Percentiles rank a stretch among this genome's conserved stretches.
phyloP scores from a whole-genome alignment of 768 basidiomycete species.

The Tricholoma terreum region DNA sequence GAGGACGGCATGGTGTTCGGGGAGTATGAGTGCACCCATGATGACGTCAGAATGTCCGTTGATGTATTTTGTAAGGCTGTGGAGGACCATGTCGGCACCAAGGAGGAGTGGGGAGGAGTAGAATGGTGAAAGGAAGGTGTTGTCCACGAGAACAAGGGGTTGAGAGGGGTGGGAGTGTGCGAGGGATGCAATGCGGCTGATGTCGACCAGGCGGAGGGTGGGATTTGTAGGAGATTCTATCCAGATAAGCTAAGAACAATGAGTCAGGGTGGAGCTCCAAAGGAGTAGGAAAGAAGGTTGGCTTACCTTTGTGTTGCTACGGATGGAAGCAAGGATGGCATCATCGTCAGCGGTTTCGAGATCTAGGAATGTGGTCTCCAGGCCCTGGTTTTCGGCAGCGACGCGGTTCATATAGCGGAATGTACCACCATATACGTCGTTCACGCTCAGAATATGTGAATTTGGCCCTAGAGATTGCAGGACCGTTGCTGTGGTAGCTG shows the following conservation, averaged over 20 bases:
- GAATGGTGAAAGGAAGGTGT: slow-evolving; percentile 92
- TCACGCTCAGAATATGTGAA: slow-evolving; percentile 83
- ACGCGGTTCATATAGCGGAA: slow-evolving; percentile 79
- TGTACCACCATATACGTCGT: slow-evolving; percentile 94
- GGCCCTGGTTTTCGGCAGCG: slow-evolving; percentile 54
- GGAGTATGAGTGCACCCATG: slow-evolving; percentile 81
- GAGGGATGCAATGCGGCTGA: slow-evolving; percentile 65
- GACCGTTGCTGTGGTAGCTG: slow-evolving; percentile 81
- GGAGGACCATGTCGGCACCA: slow-evolving; percentile 83
- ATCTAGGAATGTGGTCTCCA: slow-evolving; percentile 78
- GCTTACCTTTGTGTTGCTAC: slow-evolving; percentile 77
- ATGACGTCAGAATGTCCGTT: slow-evolving; percentile 94
- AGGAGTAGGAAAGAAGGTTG: not conserved
- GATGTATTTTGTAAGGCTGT: slow-evolving; percentile 86
- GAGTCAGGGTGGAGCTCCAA: not conserved
- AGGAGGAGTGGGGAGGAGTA: slow-evolving; percentile 84
- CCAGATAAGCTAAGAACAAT: slow-evolving; percentile 73
- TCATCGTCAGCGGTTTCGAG: slow-evolving; percentile 69
- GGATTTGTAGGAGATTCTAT: slow-evolving; percentile 96
- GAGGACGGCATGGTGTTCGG: slow-evolving; percentile 47
- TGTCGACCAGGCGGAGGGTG: slow-evolving; percentile 81
- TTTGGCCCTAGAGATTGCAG: slow-evolving; percentile 69
- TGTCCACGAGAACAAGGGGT: slow-evolving; percentile 88
- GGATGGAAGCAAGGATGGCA: slow-evolving; percentile 60
- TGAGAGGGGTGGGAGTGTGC: slow-evolving; percentile 57